Percentiles rank a stretch among this genome's conserved stretches.
phyloP scores from a whole-genome alignment of 768 basidiomycete species.

The Calocera cornea region DNA sequence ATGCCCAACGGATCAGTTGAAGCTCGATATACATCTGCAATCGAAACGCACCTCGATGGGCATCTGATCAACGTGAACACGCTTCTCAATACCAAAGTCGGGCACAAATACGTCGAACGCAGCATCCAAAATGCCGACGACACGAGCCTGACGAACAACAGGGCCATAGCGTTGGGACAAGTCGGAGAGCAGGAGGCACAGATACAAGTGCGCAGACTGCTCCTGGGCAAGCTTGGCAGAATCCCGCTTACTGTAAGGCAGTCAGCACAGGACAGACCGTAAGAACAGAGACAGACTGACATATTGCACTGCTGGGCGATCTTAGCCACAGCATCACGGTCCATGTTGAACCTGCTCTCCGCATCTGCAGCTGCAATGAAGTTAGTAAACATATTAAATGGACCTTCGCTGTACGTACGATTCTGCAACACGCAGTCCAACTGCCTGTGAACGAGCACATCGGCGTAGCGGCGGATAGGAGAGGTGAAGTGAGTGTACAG shows the following conservation, averaged over 20 bases:
- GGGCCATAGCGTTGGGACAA: constrained; percentile 91
- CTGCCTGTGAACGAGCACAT: constrained; percentile 91
- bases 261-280: neutral
- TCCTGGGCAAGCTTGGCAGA: constrained; percentile 88
- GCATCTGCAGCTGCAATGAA: constrained; percentile 23
- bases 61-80: constrained; percentile 98
- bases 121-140: constrained; percentile 90
- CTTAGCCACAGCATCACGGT: constrained; percentile 94
- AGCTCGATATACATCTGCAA: neutral
- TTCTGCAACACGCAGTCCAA: constrained; percentile 64
- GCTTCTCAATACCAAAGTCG: constrained; percentile 97
- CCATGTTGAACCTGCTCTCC: constrained; percentile 92
- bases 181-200: constrained; percentile 88
- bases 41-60: constrained; percentile 66
- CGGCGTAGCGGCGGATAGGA: constrained; percentile 86
- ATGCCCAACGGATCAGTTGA: constrained; percentile 16
- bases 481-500: constrained; percentile 91
- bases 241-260: constrained; percentile 58
- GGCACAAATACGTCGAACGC: constrained; percentile 94
- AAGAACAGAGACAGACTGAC: constrained; percentile 32
- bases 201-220: constrained; percentile 88
- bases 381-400: neutral
- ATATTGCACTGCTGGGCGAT: constrained; percentile 97
- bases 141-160: constrained; percentile 87
- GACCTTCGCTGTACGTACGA: constrained; percentile 27